Base-by-base conservation (phyloP, 371 early-diverging fungal species). In the Capillidium rhysosporum region DNA sequence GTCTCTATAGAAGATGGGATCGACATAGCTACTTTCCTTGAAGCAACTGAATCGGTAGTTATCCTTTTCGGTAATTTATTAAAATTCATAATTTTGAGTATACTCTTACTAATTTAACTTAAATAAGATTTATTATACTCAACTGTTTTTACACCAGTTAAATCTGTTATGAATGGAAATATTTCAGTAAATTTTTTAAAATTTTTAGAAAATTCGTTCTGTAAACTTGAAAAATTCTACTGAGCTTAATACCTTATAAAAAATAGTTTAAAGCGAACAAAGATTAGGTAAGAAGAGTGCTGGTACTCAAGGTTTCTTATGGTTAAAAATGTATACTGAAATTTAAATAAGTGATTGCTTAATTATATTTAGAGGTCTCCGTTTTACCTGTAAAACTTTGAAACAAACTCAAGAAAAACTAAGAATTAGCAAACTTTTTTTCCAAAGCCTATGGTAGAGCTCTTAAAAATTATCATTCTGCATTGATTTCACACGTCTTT, bases 241-340 rank as follows among this genome's bases (percentile, higher is more conserved):
- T 25, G 72, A 68, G 47, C 77, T 73, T 61, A 61, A 67, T 39
- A 95, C 92, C n/a, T 74, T 95, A 40, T 79, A 92, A 62, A 73
- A 72, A 45, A 67, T 95, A 40, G 79, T 87, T 51, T 61, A 66
- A 4, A 75, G 69, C 18, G 93, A 95, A 65, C 9, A 51, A 5
- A 71, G 77, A 2, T 70, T 63, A 40, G 77, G 77, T 56, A 80
- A 82, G 65, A 81, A 80, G 65, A 72, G 79, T 55, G 72, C 72
- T 9, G 94, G 91, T 31, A 85, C 91, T 16, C 86, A 89, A 62
- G 92, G 88, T 2, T 72, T 95, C 21, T 67, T 95, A 58, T 95
- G 96, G 96, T 71, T 95, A 48, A 85, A 81, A 59, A 75, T 90
- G 82, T 80, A 73, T 56, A 61, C 29, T 5, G 10, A 4, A 2